These are phyloP conservation scores for Colletotrichum graminicola DNA, from an alignment of 2,329 filamentous ascomycete genomes.

Conservation along the genomic window DNA sequence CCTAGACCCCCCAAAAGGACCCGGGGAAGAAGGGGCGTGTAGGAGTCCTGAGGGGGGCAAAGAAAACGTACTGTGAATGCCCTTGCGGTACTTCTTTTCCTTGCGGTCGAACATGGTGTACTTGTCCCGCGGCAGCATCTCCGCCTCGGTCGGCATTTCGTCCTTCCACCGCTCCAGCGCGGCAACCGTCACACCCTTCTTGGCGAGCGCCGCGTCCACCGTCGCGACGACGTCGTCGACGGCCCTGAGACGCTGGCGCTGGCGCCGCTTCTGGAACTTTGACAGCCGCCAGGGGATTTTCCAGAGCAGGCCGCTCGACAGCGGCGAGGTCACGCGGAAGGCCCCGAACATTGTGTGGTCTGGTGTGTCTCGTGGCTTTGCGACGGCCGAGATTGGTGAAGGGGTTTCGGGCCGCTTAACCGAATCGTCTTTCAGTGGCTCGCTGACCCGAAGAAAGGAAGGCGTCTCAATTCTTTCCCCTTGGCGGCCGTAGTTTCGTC, in stretches of 20 bases:
- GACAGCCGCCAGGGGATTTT: constrained; percentile 98
- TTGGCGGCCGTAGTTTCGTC: background rate
- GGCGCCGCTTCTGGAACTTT: constrained; percentile 87
- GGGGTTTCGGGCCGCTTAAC: background rate
- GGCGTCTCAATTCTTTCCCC: background rate
- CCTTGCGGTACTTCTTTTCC: constrained; percentile 95
- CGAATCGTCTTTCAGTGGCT: background rate
- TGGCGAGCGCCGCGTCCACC: constrained; percentile 81
- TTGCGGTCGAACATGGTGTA: constrained; percentile 98
- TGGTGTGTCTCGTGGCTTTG: constrained; percentile 2
- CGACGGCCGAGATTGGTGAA: background rate
- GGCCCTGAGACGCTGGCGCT: constrained; percentile 83
- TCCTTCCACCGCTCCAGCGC: constrained; percentile 90
- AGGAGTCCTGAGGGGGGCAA: constrained; percentile 10
- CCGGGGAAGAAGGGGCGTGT: background rate
- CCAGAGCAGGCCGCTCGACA: constrained; percentile 89
- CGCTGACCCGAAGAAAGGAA: background rate
- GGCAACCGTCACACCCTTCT: constrained; percentile 78
- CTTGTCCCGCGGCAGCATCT: constrained; percentile 97
- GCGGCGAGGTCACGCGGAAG: constrained; percentile 82
- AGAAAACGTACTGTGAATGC: constrained; percentile 88
- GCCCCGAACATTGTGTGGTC: constrained; percentile 79
- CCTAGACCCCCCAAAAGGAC: constrained; percentile 3
- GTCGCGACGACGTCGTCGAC: constrained; percentile 91
- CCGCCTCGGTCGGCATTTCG: constrained; percentile 94